These are phyloP conservation scores for Coemansia sp. DNA, from an alignment of 371 early-diverging fungal species.

Conservation along the genomic window DNA sequence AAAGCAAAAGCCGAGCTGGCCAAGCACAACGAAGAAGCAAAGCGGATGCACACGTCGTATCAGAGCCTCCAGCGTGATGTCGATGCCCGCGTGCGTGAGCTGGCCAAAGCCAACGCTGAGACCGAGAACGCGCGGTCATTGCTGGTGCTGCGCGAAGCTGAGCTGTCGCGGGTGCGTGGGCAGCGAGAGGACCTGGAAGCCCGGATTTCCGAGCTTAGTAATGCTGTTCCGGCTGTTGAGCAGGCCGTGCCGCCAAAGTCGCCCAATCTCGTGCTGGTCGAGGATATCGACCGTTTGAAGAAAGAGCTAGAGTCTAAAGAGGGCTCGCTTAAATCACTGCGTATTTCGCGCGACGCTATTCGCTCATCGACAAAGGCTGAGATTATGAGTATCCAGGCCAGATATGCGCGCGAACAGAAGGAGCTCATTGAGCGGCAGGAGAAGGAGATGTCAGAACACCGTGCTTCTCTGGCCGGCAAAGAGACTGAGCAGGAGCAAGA, in stretches of 20 bases:
- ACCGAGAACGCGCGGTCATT: slow-evolving; percentile 36
- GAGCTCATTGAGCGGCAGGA: slow-evolving; percentile 37
- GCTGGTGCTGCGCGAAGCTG: slow-evolving; percentile 33
- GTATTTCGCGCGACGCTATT: slow-evolving; percentile 45
- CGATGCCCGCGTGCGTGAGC: slow-evolving; percentile 32
- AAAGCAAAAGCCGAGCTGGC: slow-evolving; percentile 39
- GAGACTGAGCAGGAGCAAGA: slow-evolving; percentile 46
- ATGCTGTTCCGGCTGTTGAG: slow-evolving; percentile 17
- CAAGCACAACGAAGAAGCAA: slow-evolving; percentile 25
- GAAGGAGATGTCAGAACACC: slow-evolving; percentile 30
- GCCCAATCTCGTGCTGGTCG: slow-evolving; percentile 29
- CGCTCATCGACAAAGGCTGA: slow-evolving; percentile 46
- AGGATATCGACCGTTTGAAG: slow-evolving; percentile 44
- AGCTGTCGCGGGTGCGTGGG: slow-evolving; percentile 47
- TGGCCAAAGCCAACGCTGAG: slow-evolving; percentile 36
- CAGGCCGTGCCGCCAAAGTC: slow-evolving; percentile 30
- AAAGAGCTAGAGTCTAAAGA: slow-evolving; percentile 40
- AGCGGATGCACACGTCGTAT: slow-evolving; percentile 18
- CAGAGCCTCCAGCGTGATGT: slow-evolving; percentile 37
- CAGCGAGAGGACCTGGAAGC: slow-evolving; percentile 48
- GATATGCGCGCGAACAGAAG: slow-evolving; percentile 39
- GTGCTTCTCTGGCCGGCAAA: slow-evolving; percentile 26
- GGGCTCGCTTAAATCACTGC: slow-evolving; percentile 46
- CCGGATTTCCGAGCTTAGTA: slow-evolving; percentile 26
- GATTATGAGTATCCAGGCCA: slow-evolving; percentile 47